Evolutionary conservation across 805 yeast species (phyloP).

Genomic region (Zygotorulaspora sp.): DNA sequence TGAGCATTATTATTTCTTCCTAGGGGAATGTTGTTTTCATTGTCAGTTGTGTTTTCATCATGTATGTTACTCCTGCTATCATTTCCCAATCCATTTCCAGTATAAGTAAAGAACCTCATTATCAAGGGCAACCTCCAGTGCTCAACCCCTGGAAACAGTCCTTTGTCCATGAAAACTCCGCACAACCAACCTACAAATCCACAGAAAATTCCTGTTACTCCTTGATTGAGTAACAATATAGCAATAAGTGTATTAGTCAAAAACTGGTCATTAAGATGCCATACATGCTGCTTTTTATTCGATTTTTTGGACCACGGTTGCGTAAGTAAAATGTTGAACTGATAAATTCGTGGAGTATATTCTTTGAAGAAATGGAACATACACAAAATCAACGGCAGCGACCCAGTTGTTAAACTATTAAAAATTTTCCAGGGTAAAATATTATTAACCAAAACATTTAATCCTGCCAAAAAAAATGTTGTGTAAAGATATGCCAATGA

Average conservation of each 20-base stretch:
- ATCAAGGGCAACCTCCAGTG: slow-evolving; percentile 34
- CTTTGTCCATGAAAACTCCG: slow-evolving; percentile 42
- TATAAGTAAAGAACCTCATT: slow-evolving; percentile 17
- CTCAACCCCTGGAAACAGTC: slow-evolving; percentile 41
- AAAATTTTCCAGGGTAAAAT: slow-evolving; percentile 40
- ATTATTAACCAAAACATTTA: slow-evolving; percentile 32
- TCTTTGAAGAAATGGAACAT: slow-evolving; percentile 40
- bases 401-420: slow-evolving; percentile 39
- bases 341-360: slow-evolving; percentile 40
- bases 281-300: slow-evolving; percentile 17
- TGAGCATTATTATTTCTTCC: slow-evolving; percentile 21
- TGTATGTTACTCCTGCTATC: slow-evolving; percentile 6
- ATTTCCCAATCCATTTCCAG: slow-evolving; percentile 12
- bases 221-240: slow-evolving; percentile 44
- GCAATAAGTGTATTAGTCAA: slow-evolving; percentile 31
- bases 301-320: slow-evolving; percentile 22
- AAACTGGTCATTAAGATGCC: slow-evolving; percentile 36
- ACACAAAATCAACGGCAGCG: slow-evolving; percentile 39
- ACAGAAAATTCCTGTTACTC: slow-evolving; percentile 36
- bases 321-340: slow-evolving; percentile 37
- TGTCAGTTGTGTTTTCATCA: slow-evolving; percentile 11
- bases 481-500: slow-evolving; percentile 47
- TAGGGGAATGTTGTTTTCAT: slow-evolving; percentile 32
- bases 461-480: slow-evolving; percentile 35
- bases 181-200: slow-evolving; percentile 41